Evolutionary conservation across 2,329 filamentous ascomycete genomes (phyloP).

Genomic region (Saccharata proteae): DNA sequence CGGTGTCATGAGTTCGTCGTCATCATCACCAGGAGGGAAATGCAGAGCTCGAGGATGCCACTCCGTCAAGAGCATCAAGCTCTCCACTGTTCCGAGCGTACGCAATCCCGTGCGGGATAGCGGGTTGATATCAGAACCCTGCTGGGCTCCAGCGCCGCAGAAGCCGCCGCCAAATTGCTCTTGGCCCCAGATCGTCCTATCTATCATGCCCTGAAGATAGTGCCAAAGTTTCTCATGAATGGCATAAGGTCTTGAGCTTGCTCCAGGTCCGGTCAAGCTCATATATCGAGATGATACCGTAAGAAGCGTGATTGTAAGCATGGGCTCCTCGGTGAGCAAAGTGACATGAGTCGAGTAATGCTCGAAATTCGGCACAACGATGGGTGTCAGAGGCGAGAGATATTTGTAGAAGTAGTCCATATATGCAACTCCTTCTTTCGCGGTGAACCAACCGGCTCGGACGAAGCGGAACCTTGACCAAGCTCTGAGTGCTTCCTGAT

Average conservation of each 20-base stretch:
- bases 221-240: constrained; percentile 95
- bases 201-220: constrained; percentile 88
- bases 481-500: constrained; percentile 61
- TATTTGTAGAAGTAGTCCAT: constrained; percentile 93
- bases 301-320: constrained; percentile 80
- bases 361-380: constrained; percentile 82
- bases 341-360: constrained; percentile 68
- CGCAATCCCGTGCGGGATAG: constrained; percentile 56
- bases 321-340: constrained; percentile 80
- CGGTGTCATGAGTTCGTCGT: constrained; percentile 51
- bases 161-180: constrained; percentile 89
- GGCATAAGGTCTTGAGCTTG: constrained; percentile 70
- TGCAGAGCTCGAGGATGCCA: constrained; percentile 94
- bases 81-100: constrained; percentile 88
- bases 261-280: constrained; percentile 65
- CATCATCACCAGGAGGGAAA: constrained; percentile 65
- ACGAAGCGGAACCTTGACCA: constrained; percentile 92
- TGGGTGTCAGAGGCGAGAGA: constrained; percentile 82
- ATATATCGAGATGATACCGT: constrained; percentile 85
- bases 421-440: constrained; percentile 84
- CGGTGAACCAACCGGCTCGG: constrained; percentile 92
- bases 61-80: constrained; percentile 84
- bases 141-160: constrained; percentile 57
- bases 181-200: constrained; percentile 88
- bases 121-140: constrained; percentile 53